phyloP scores from a whole-genome alignment of 805 yeast genomes.

The Candida nemodendra region DNA sequence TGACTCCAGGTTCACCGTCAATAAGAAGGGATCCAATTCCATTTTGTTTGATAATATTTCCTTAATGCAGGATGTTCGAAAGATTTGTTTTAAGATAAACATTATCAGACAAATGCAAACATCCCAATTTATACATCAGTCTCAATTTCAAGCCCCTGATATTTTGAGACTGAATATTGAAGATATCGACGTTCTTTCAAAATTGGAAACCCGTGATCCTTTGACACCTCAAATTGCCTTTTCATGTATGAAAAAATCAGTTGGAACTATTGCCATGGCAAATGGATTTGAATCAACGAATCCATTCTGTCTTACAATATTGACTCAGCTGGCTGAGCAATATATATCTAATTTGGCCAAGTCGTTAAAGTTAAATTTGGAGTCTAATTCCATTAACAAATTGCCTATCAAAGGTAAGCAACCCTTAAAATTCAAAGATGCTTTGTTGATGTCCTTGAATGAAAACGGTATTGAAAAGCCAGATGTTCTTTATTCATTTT shows the following conservation, averaged over 20 bases:
- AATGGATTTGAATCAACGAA: conserved; percentile 88
- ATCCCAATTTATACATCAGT: conserved; percentile 68
- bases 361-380: conserved; percentile 69
- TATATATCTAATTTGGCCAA: conserved; percentile 73
- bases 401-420: conserved; percentile 26
- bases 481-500: conserved; percentile 69
- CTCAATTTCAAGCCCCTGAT: conserved; percentile 70
- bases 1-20: conserved; percentile 41
- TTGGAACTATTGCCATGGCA: conserved; percentile 82
- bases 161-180: conserved; percentile 54
- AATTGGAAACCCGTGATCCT: conserved; percentile 65
- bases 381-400: conserved; percentile 52
- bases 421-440: conserved; percentile 37
- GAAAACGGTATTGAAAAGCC: conserved; percentile 87
- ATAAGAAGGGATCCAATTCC: conserved; percentile 57
- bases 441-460: conserved; percentile 60
- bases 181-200: conserved; percentile 83
- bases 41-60: conserved; percentile 63
- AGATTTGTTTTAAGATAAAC: conserved; percentile 83
- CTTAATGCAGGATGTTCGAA: conserved; percentile 84
- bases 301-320: conserved; percentile 69
- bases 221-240: conserved; percentile 60
- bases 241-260: conserved; percentile 62
- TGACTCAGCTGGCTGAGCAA: conserved; percentile 81
- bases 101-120: conserved; percentile 89